Conservation (phyloP, 2,329 filamentous ascomycete species). For the Penicillium sp. region DNA sequence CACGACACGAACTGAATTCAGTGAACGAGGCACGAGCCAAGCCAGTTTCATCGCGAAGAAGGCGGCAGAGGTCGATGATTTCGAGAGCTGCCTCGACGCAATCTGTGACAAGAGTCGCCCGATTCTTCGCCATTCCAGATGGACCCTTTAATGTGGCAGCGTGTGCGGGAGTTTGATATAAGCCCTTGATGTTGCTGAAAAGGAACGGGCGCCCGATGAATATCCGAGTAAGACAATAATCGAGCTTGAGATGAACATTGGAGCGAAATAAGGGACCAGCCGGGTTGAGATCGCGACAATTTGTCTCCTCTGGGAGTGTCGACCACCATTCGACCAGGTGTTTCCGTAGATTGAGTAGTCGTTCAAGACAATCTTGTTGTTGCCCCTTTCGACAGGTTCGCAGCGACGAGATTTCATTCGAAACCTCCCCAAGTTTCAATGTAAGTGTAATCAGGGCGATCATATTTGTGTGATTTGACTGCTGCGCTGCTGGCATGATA, state of each 20-base stretch:
- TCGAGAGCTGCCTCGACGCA: conserved; percentile 58
- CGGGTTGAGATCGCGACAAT: conserved; percentile 49
- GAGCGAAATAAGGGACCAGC: conserved; percentile 50
- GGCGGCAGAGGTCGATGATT: conserved; percentile 56
- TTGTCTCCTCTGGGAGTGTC: conserved; percentile 42
- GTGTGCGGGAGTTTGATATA: conserved; percentile 28
- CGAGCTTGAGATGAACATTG: conserved; percentile 56
- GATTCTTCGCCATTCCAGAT: conserved; percentile 40
- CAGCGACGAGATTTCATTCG: conserved; percentile 47
- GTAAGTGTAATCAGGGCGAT: conserved; percentile 53
- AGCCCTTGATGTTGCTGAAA: conserved; percentile 45
- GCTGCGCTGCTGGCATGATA: conserved; percentile 47
- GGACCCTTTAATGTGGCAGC: conserved; percentile 32
- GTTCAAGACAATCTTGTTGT: conserved; percentile 46
- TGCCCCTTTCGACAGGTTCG: conserved; percentile 45
- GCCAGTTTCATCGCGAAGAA: conserved; percentile 56
- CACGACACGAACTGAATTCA: conserved; percentile 60
- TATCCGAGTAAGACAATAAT: conserved; percentile 58
- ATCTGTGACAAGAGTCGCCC: conserved; percentile 52
- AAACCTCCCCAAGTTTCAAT: conserved; percentile 45
- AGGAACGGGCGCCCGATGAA: conserved; percentile 60
- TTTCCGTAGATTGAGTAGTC: conserved; percentile 44
- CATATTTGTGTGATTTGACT: conserved; percentile 53
- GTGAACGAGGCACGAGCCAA: conserved; percentile 60
- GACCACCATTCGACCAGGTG: conserved; percentile 50